Base-by-base conservation (phyloP, 1,284 basidiomycete genomes). In the Caloboletus firmus region DNA sequence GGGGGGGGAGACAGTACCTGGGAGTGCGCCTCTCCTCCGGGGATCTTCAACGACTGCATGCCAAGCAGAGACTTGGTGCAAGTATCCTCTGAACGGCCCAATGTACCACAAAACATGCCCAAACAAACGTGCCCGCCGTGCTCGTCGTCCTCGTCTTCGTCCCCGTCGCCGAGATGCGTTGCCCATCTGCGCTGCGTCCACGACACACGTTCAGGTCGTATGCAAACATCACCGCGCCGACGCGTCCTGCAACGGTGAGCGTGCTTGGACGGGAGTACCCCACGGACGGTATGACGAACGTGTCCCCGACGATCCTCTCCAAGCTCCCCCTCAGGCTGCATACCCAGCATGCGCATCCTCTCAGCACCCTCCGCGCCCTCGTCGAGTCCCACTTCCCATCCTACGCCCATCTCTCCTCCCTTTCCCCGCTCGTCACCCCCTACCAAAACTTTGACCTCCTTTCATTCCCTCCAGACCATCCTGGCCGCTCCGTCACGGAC, bases 391-490 rank as follows among this genome's bases (percentile, higher is more conserved):
- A 97, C 64, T 95, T 93, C 63, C 76, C 83, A 13, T 74, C 80
- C 50, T 93, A 87, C 72, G 72, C 82, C 22, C 84, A 83, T 67
- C 75, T 84, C 54, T 84, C 85, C 24, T 85, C 90, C 11, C 77
- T 89, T 52, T 91, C 93, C 1, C 94, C 97, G 0, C 78, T 98
- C 50, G 97, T 99, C 50, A 87, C 93, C 1, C 91, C 95, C 2
- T 79, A 81, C 65, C 85, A 95, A 72, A 99, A 99, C 77, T 99
- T 99, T 72, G 97, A 98, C 73, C 91, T 96, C 62, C 85, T 99
- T 22, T 94, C 93, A 15, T 98, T 99, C 73, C 87, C 96, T 0
- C 67, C 77, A 6, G 94, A 98, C 75, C 97, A 99, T 69, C 95
- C 96, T 1, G 97, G 97, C 2, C 85, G 97, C 52, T 81, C 86